Base-by-base conservation (phyloP, 805 yeast genomes). In the Yamadazyma olivae region DNA sequence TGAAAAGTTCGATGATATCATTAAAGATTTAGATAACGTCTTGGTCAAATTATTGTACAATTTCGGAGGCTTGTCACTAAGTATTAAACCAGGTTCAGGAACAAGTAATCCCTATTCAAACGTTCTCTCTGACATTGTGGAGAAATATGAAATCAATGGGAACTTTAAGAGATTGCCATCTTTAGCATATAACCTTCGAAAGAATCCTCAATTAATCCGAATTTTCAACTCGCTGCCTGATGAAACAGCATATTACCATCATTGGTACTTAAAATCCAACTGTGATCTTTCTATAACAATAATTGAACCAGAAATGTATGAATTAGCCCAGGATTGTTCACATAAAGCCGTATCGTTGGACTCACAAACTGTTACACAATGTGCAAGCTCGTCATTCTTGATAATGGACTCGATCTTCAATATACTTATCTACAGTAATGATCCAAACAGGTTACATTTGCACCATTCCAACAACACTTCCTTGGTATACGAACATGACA, bases 171-270 rank as follows among this genome's bases (percentile, higher is more conserved):
- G 42, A 0, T 35, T 69, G 12, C 67, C 71, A 1, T 38, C 53
- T 12, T 50, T 58, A 33, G 46, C 61, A 3, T 67, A 63, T 37
- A 48, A 56, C 35, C 51, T 69, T 36, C 46, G 68, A 32, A 53
- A 57, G 34, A 63, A 63, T 33, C 63, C 61, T 3, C 61, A 58
- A 21, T 56, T 70, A 19, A 44, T 67, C 6, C 48, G 56, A 26
- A 58, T 63, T 3, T 67, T 66, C 47, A 68, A 68, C 41, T 56
- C 67, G 8, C 60, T 67, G 33, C 75, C 74, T 0, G 75, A 70
- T 37, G 74, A 69, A 44, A 64, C 72, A n/a, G 67, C 72, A 10
- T 57, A 43, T 40, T 55, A 64, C 39, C 69, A 66, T 39, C 53
- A 55, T 30, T 48, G 57, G 53, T 62, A 63, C 27, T 35, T 54